Base-by-base conservation (phyloP, 768 basidiomycete species). In the Zangia roseola region DNA sequence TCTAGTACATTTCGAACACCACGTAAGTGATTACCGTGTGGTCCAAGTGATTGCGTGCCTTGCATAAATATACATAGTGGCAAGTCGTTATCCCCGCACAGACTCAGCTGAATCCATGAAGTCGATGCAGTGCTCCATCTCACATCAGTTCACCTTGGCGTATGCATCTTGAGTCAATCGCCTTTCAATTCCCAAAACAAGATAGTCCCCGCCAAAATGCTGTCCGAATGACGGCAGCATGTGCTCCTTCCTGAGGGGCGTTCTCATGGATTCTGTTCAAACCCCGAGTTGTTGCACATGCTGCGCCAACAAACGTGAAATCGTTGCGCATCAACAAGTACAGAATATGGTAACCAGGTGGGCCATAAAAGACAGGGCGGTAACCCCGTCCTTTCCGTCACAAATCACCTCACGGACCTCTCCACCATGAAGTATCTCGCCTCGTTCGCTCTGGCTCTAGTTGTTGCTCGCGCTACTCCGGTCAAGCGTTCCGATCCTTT, bases 401-500 rank as follows among this genome's bases (percentile, higher is more conserved):
- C 35, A 28, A 31, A 21, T 4, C 36, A 31, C 25, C n/a, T 26
- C 25, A 1, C 30, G 21, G 35, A 10, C 17, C 30, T 30, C 7
- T 34, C 36, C 31, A 25, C 0, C 6, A 67, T 65, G 65, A 67
- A 60, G 26, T 53, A 20, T 39, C 40, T 62, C 21, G 34, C 49
- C 21, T 33, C 44, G 21, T 49, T 66, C 19, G 46, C 49, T 23
- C 35, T 64, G 14, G 45, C 50, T 49, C 31, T 56, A 2, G 43
- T 62, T 13, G 46, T 47, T 7, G 56, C 38, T 19, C 44, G 21
- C 10, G 63, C 59, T 10, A 52, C 43, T 12, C 54, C 54, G 7
- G 34, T 49, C 38, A 58, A 61, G 48, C 74, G 74, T 12, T 70
- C 75, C 6, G 37, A 61, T 9, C 78, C 75, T 33, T 57, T 69